Evolutionary conservation across 768 basidiomycete species (phyloP).

Genomic region (Tricholoma matsutake): DNA sequence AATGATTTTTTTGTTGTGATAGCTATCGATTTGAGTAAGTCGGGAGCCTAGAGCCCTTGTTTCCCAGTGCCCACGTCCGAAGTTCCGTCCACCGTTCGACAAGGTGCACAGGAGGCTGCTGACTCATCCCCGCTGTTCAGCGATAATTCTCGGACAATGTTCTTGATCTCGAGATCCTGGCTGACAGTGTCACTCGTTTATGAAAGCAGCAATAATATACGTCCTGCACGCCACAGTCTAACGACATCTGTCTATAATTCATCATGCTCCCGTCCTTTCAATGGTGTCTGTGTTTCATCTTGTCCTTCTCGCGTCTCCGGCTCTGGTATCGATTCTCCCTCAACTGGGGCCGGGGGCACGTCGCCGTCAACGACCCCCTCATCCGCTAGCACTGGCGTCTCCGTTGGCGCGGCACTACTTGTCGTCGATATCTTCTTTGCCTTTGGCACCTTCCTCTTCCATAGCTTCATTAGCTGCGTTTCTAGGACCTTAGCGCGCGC

Average conservation of each 20-base stretch:
- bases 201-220: not conserved
- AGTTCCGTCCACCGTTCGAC: too few relatives aligned
- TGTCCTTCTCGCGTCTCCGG: conserved; percentile 1
- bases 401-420: conserved; percentile 19
- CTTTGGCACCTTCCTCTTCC: conserved; percentile 68
- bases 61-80: too few relatives aligned
- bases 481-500: conserved; percentile 79
- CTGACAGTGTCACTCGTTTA: not conserved
- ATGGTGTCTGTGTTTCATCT: conserved; percentile 14
- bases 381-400: conserved; percentile 17
- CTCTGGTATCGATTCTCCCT: conserved; percentile 11
- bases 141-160: too few relatives aligned
- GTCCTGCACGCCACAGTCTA: not conserved
- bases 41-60: too few relatives aligned
- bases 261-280: conserved; percentile 10
- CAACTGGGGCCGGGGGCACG: conserved; percentile 4
- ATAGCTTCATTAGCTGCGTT: conserved; percentile 63
- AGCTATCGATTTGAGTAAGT: too few relatives aligned
- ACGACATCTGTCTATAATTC: conserved; percentile 11
- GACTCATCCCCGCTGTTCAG: too few relatives aligned
- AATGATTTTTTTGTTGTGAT: too few relatives aligned
- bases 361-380: conserved; percentile 4
- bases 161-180: not conserved
- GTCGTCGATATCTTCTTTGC: conserved; percentile 48
- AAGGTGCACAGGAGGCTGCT: too few relatives aligned